Conservation (phyloP, 805 yeast species). For the Yarrowia deformans region DNA sequence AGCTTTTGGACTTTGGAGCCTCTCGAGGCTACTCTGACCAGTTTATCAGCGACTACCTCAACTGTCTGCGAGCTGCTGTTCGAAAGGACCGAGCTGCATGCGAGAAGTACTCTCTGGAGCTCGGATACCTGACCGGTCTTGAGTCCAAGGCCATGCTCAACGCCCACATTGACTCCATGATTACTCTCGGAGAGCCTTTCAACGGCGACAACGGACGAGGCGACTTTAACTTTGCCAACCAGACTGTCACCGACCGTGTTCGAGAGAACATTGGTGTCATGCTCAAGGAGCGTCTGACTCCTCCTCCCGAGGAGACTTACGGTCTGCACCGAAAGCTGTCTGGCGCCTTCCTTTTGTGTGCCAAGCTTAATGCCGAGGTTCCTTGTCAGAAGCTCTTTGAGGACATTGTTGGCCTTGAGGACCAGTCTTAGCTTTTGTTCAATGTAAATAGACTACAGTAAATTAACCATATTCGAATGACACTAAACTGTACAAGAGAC, state of each 20-base stretch:
- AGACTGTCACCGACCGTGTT: constrained; percentile 93
- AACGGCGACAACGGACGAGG: constrained; percentile 55
- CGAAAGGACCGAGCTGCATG: constrained; percentile 68
- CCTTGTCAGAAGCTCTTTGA: constrained; percentile 79
- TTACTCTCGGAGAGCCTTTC: constrained; percentile 94
- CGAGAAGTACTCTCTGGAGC: constrained; percentile 66
- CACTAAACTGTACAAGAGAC: too few relatives aligned
- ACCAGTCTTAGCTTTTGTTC: neutral
- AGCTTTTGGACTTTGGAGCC: constrained; percentile 94
- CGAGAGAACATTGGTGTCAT: constrained; percentile 85
- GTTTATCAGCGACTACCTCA: constrained; percentile 73
- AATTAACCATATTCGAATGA: constrained; percentile 1
- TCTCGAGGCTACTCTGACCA: constrained; percentile 76
- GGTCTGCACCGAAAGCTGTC: constrained; percentile 94
- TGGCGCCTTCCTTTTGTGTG: constrained; percentile 90
- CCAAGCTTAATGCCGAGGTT: constrained; percentile 80
- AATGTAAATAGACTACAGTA: constrained; percentile 29
- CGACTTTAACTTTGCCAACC: constrained; percentile 75
- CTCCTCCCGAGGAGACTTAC: constrained; percentile 98
- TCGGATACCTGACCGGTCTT: constrained; percentile 91
- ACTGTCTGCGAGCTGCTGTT: constrained; percentile 77
- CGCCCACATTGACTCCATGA: constrained; percentile 90
- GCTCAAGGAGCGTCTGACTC: constrained; percentile 89
- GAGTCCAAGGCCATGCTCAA: constrained; percentile 87
- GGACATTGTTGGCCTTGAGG: constrained; percentile 68